These are phyloP conservation scores for Suillus alpinus DNA, from an alignment of 768 basidiomycete species.

Conservation along the genomic window DNA sequence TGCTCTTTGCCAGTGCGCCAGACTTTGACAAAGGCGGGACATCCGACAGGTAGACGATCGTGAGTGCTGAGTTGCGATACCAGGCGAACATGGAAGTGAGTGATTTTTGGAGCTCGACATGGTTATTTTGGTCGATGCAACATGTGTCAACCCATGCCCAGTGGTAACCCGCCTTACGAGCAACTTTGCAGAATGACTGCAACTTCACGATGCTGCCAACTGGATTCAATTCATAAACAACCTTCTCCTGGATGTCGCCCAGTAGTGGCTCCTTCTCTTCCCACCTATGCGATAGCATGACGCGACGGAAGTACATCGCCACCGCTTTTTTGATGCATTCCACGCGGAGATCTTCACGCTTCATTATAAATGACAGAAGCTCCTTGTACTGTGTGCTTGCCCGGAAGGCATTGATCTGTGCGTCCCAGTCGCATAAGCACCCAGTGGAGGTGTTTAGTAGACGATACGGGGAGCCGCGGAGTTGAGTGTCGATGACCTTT, in stretches of 20 bases:
- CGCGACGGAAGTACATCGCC: not conserved
- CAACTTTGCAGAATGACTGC: conserved; percentile 8
- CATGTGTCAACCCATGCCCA: conserved; percentile 10
- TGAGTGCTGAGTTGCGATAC: not conserved
- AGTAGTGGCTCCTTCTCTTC: conserved; percentile 1
- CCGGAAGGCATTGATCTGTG: not conserved
- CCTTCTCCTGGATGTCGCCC: not conserved
- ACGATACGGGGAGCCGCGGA: not conserved
- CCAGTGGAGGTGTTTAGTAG: conserved; percentile 7
- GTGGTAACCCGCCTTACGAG: conserved; percentile 7
- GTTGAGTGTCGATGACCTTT: no score
- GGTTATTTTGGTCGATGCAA: conserved; percentile 6
- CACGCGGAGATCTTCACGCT: not conserved
- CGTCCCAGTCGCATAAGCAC: not conserved
- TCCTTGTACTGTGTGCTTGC: not conserved
- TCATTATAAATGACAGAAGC: not conserved
- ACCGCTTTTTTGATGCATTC: not conserved
- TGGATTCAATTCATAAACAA: not conserved
- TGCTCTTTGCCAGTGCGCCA: no score
- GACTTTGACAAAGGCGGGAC: no score
- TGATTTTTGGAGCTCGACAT: conserved; percentile 3
- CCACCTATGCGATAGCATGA: conserved; percentile 2
- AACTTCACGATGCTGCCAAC: not conserved
- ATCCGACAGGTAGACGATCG: no score
- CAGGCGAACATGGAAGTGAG: conserved; percentile 7